Evolutionary conservation across 2,329 filamentous ascomycete species (phyloP).

Genomic region (Fusarium goolgardi): DNA sequence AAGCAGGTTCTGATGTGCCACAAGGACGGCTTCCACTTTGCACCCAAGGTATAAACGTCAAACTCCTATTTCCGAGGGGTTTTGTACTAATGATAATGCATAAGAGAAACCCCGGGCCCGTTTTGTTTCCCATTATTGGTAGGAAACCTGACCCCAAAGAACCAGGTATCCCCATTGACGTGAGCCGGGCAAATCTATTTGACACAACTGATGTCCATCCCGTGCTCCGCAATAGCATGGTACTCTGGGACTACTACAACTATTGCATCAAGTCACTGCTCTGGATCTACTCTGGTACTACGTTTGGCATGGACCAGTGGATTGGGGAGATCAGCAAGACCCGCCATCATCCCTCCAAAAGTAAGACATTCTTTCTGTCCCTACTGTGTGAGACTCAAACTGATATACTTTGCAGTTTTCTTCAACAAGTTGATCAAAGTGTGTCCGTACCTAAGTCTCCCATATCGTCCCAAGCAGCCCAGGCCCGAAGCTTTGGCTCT

Average conservation of each 20-base stretch:
- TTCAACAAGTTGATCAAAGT: constrained; percentile 14
- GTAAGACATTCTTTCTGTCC: neutral
- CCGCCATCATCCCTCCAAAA: constrained; percentile 1
- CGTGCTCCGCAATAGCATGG: neutral
- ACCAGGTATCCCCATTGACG: constrained; percentile 6
- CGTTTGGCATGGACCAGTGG: constrained; percentile 1
- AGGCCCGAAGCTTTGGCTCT: neutral
- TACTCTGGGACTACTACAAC: constrained; percentile 3
- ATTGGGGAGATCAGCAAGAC: neutral
- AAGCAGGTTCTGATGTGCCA: constrained; percentile 3
- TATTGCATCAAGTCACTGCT: neutral
- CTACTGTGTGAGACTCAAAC: neutral
- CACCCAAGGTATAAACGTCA: neutral
- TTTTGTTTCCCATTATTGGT: neutral
- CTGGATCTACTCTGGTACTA: neutral
- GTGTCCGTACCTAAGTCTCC: neutral
- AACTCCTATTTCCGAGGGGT: rapidly evolving
- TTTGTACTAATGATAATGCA: rapidly evolving
- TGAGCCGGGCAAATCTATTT: constrained; percentile 9
- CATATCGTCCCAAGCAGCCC: neutral
- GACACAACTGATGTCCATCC: neutral
- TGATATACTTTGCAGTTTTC: neutral
- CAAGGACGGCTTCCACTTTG: constrained; percentile 8
- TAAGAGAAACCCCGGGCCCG: neutral
- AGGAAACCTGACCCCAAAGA: neutral